Percentiles rank a stretch among this genome's conserved stretches.
Evolutionary conservation across 768 basidiomycete species (phyloP).

Genomic region (Mrakia gelida): DNA sequence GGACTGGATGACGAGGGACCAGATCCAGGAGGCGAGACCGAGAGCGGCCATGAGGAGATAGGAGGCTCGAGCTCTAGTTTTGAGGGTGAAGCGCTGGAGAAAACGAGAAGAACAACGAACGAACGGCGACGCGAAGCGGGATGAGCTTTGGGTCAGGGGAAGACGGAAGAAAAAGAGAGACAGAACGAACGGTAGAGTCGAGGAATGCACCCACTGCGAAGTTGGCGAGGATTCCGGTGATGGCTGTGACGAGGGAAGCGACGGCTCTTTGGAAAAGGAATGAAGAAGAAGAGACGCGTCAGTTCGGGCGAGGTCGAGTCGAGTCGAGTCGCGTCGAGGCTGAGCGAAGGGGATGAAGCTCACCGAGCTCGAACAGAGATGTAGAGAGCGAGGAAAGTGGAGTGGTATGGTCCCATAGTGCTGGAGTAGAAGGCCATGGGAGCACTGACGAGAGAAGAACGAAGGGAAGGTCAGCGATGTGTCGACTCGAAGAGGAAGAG

Average conservation of each 20-base stretch:
- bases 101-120: no score
- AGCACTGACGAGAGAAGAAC: not conserved
- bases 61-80: slow-evolving; percentile 20
- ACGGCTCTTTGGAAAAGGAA: slow-evolving; percentile 8
- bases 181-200: slow-evolving; percentile 8
- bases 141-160: no score
- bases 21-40: slow-evolving; percentile 26
- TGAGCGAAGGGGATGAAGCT: no score
- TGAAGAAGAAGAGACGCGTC: not conserved
- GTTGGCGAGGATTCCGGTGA: slow-evolving; percentile 19
- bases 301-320: no score
- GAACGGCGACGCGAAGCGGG: no score
- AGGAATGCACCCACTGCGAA: slow-evolving; percentile 25
- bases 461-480: no score
- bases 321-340: no score
- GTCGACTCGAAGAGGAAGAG: no score
- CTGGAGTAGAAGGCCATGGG: slow-evolving; percentile 25
- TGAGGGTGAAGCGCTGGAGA: slow-evolving; percentile 19
- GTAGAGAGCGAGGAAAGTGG: slow-evolving; percentile 26
- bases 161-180: not conserved
- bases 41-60: slow-evolving; percentile 17
- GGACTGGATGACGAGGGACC: slow-evolving; percentile 24
- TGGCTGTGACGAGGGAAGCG: slow-evolving; percentile 26
- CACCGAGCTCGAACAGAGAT: slow-evolving; percentile 24
- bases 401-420: slow-evolving; percentile 17